Conservation (phyloP, 139 green algal species). For the Astrephomene gubernaculifera region DNA sequence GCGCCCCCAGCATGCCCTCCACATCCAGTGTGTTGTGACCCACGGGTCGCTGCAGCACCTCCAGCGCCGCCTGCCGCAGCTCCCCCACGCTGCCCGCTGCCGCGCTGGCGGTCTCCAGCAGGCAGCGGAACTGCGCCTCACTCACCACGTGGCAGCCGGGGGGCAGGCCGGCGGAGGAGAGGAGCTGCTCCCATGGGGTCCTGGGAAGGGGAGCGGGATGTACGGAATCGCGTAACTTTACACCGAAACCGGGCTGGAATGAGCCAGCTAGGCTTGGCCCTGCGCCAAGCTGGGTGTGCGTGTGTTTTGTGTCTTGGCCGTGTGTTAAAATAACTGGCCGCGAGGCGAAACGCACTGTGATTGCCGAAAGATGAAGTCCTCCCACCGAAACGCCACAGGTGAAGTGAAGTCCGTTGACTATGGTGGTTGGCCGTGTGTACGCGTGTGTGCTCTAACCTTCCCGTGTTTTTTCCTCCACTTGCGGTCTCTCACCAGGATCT, state of each 20-base stretch:
- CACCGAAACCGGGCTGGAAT: neutral
- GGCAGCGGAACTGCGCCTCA: neutral
- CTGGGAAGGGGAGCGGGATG: neutral
- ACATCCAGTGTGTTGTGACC: conserved; percentile 38
- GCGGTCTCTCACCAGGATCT: neutral
- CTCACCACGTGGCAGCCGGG: neutral
- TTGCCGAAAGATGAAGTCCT: too few relatives aligned
- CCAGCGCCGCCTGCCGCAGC: conserved; percentile 40
- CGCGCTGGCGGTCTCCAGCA: conserved; percentile 9
- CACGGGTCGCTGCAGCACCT: conserved; percentile 38
- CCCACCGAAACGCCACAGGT: too few relatives aligned
- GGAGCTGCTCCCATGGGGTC: conserved; percentile 24
- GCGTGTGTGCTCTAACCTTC: neutral
- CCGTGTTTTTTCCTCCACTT: neutral
- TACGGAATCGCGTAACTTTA: neutral
- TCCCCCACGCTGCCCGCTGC: neutral
- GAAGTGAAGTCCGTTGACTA: too few relatives aligned
- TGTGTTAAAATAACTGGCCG: too few relatives aligned
- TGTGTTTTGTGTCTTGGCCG: neutral
- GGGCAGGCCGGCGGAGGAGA: neutral
- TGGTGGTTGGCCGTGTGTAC: too few relatives aligned
- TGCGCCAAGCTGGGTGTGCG: neutral
- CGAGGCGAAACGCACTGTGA: too few relatives aligned
- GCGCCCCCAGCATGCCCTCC: conserved; percentile 36
- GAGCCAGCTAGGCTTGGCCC: neutral